These are phyloP conservation scores for Yamadazyma akitaensis DNA, from an alignment of 805 yeast genomes.

Conservation along the genomic window DNA sequence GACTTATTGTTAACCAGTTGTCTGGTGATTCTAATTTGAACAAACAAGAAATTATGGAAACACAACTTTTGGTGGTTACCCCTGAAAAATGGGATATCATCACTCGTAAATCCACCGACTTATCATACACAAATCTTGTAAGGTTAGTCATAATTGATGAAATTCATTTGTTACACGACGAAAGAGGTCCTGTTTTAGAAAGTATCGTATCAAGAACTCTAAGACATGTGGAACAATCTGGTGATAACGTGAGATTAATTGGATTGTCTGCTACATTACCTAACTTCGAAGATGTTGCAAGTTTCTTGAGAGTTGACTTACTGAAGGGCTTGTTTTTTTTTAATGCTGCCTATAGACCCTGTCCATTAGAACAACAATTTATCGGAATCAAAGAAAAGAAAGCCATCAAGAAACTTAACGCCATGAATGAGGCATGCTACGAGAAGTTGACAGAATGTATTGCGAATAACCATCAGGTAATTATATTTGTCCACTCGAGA, in stretches of 20 bases:
- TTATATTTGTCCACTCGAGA: constrained; percentile 90
- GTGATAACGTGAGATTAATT: constrained; percentile 60
- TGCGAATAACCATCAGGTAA: constrained; percentile 68
- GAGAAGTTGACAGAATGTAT: constrained; percentile 63
- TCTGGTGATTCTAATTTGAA: constrained; percentile 87
- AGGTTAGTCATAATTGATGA: constrained; percentile 82
- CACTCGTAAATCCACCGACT: constrained; percentile 75
- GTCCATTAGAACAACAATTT: constrained; percentile 86
- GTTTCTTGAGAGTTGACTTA: constrained; percentile 63
- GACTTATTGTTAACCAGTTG: constrained; percentile 74
- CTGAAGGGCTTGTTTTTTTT: constrained; percentile 69
- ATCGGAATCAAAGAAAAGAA: constrained; percentile 83
- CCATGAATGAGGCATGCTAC: constrained; percentile 88
- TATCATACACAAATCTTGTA: constrained; percentile 57
- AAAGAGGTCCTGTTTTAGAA: constrained; percentile 92
- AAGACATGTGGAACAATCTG: constrained; percentile 42
- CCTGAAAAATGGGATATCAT: constrained; percentile 98
- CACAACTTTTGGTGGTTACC: constrained; percentile 86
- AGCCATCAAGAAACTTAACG: constrained; percentile 70
- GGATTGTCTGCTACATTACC: constrained; percentile 94
- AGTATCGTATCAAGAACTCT: constrained; percentile 77
- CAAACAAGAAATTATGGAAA: constrained; percentile 67
- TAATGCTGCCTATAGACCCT: constrained; percentile 82
- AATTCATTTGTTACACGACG: constrained; percentile 88
- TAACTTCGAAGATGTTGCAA: constrained; percentile 82